Percentiles rank a stretch among this genome's conserved stretches.
phyloP scores from a whole-genome alignment of 805 yeast genomes.

The Nakazawaea ishiwadae region DNA sequence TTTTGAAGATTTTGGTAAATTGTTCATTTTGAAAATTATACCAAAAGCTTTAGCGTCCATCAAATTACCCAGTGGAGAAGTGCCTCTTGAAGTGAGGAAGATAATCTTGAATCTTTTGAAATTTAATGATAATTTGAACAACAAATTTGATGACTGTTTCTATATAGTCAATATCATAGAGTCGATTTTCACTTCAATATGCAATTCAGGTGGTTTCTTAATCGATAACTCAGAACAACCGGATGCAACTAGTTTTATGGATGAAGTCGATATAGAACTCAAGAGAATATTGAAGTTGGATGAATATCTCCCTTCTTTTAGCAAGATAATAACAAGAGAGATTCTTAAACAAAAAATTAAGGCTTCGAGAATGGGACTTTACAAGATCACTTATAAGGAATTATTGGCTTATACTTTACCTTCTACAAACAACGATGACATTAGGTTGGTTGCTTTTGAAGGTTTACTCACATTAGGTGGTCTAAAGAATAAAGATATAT shows the following conservation, averaged over 20 bases:
- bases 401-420: conserved; percentile 48
- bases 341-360: conserved; percentile 57
- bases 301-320: conserved; percentile 78
- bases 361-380: conserved; percentile 52
- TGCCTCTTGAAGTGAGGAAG: conserved; percentile 50
- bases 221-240: conserved; percentile 15
- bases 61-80: conserved; percentile 58
- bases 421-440: conserved; percentile 39
- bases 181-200: conserved; percentile 38
- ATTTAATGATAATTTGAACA: conserved; percentile 82
- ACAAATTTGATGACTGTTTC: conserved; percentile 67
- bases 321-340: conserved; percentile 45
- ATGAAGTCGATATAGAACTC: conserved; percentile 58
- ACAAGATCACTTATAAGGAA: conserved; percentile 48
- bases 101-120: conserved; percentile 68
- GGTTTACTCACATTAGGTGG: conserved; percentile 76
- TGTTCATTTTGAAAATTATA: conserved; percentile 67
- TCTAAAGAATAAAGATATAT: conserved; percentile 53
- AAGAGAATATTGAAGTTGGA: conserved; percentile 76
- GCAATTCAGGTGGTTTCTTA: conserved; percentile 18
- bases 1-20: conserved; percentile 64
- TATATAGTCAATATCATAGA: conserved; percentile 58
- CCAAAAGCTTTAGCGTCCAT: conserved; percentile 57
- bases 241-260: conserved; percentile 33
- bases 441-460: conserved; percentile 64